Evolutionary conservation across 1,284 basidiomycete genomes (phyloP), one percentile per base, ranked within the genome.

Genomic region (Trichosporon inkin): DNA sequence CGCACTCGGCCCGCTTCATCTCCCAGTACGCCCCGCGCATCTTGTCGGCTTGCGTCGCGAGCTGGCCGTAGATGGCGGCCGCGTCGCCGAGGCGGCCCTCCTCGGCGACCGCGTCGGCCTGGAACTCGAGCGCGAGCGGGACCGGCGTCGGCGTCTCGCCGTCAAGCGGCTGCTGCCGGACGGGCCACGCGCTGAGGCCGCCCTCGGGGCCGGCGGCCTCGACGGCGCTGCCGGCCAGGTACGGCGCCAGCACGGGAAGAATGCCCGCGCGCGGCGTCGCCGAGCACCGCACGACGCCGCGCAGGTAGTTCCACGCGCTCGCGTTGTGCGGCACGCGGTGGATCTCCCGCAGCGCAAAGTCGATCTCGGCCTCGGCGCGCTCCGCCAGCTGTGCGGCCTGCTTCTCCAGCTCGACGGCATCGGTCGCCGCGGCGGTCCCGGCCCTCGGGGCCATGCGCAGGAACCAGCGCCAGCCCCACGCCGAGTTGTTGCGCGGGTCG

Each of bases 381-480:
- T 49, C 24, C 24, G 22, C 28, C 4, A 32, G 8, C 28, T 32
- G 28, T 8, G 28, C 28, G 5, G 28, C 28, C 28, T 32, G 28
- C 28, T 32, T 32, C 28, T 32, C 28, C 28, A 32, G 4, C 28
- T 32, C 8, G 14, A 8, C 19, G 6, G 40, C 19, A 19, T 17
- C 40, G 19, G 40, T 40, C 82, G 37, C 65, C 63, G 34, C 57
- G 55, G 16, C 47, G 34, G 7, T 22, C 60, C 84, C 60, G 79
- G 73, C 16, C 59, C n/a, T 3, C 10, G 10, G 67, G 66, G 81
- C 84, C 68, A 91, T 92, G n/a, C 88, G 83, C 55, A 92, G 84
- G 74, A 95, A 98, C 82, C 92, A 98, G 22, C 95, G 57, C 86
- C 81, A 96, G 73, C 95, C 92, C 95, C 95, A 99, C 14, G 91